A percentile compares a stretch with the other conserved stretches of the same genome.
Evolutionary conservation across 2,329 filamentous ascomycete genomes (phyloP).

Genomic region (Triangularia setosa): DNA sequence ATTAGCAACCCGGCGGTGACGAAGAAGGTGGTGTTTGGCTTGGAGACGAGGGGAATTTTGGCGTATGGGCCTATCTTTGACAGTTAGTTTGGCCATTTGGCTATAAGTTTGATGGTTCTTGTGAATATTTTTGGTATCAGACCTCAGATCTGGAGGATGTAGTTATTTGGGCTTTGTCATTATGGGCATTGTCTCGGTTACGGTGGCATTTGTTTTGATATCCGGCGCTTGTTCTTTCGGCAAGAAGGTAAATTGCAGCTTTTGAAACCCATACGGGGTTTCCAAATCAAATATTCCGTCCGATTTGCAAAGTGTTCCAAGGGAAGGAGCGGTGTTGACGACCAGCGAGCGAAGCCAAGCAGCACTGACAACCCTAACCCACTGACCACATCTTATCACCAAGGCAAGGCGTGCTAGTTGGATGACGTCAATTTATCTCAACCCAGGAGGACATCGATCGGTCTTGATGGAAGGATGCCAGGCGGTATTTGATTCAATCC

Average conservation of each 20-base stretch:
- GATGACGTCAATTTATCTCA: background rate
- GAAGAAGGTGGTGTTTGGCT: slow-evolving; percentile 29
- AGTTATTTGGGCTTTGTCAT: background rate
- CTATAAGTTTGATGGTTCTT: background rate
- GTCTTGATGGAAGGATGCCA: too few relatives aligned
- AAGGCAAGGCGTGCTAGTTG: background rate
- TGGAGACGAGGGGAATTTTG: slow-evolving; percentile 32
- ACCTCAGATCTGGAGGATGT: background rate
- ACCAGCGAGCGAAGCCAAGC: background rate
- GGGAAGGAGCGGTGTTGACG: background rate
- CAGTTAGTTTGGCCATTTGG: slow-evolving; percentile 12
- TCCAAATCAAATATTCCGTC: background rate
- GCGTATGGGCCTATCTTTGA: slow-evolving; percentile 37
- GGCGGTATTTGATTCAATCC: too few relatives aligned
- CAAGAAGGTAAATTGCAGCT: background rate
- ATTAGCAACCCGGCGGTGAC: slow-evolving; percentile 35
- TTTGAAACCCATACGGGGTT: background rate
- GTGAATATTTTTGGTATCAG: background rate
- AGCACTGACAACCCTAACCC: background rate
- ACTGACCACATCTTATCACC: background rate
- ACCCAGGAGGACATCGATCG: background rate
- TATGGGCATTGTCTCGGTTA: background rate
- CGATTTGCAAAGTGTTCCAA: background rate
- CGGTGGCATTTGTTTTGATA: background rate
- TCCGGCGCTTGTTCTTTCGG: too few relatives aligned